Evolutionary conservation across 352 stramenopile genomes (phyloP), one percentile per base, ranked within the genome.

Genomic region (Albugo candida): DNA sequence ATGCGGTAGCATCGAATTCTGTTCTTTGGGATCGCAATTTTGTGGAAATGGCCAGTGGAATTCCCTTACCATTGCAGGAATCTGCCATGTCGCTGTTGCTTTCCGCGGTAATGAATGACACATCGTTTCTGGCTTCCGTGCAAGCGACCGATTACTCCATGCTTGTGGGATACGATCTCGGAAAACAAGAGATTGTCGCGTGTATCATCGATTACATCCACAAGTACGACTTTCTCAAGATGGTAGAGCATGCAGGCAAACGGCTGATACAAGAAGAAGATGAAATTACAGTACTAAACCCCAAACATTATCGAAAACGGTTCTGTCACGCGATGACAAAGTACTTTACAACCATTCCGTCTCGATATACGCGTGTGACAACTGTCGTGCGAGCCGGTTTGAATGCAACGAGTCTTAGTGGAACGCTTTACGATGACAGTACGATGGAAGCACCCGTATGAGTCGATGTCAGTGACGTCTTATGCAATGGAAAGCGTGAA

Each of bases 211-310:
- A 92, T 48, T 92, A 92, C 45, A 88, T 92, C 45, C 75, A 87
- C 61, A 89, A 92, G 55, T 92, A 92, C 45, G 79, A 89, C 40
- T 85, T 92, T 41, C 74, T 89, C 67, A 92, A 92, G 53, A 87
- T 87, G 67, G 79, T 92, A 36, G 79, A 92, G 52, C 77, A 92
- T 54, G 74, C 77, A 3, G 74, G 79, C 11, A 92, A 92, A 52
- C 67, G 77, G n/a, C 35, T 92, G 34, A 87, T 89, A 24, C 79
- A 92, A 53, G 79, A 89, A 36, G 79, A 92, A 64, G 74, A 75
- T 24, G 79, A 92, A 48, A 92, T 92, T 52, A 92, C 79, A 0
- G 75, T 92, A 31, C 53, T 89, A 16, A 88, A 89, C 41, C 79
- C 79, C 17, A 83, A 82, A 44, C 76, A 92, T 56, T 92, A 92